These are phyloP conservation scores for Botrytis hyacinthi DNA, from an alignment of 2,329 filamentous ascomycete species.

Conservation along the genomic window DNA sequence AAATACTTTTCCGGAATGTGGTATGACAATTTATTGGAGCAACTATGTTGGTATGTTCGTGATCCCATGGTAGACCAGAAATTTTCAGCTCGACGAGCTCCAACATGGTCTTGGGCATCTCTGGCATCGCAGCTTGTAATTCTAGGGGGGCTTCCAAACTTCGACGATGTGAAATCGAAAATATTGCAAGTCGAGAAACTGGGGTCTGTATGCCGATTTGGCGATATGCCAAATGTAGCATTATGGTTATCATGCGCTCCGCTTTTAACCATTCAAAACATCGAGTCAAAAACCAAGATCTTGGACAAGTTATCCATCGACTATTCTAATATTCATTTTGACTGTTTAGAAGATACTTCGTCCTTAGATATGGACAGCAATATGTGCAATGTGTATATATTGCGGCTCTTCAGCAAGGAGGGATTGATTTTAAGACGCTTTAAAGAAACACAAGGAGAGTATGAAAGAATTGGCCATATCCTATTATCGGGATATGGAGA, in stretches of 20 bases:
- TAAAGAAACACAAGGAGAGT: neutral
- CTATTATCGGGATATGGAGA: no score
- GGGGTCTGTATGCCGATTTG: neutral
- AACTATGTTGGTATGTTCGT: neutral
- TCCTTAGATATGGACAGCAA: neutral
- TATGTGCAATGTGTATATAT: neutral
- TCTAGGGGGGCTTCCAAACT: no score
- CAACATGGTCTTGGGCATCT: neutral
- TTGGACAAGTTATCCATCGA: no score
- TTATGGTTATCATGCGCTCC: neutral
- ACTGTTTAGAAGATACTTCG: neutral
- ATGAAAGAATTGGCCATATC: neutral
- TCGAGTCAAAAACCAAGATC: rapidly evolving
- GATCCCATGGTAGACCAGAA: neutral
- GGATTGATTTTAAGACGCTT: neutral
- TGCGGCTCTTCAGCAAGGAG: rapidly evolving
- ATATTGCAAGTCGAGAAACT: neutral
- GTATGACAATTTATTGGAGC: rapidly evolving
- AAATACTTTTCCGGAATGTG: neutral
- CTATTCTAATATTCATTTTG: no score
- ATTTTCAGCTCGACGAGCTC: neutral
- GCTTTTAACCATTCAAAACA: no score
- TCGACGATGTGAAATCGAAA: no score
- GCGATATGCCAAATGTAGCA: neutral
- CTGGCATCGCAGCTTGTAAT: neutral